Percentiles rank a stretch among this genome's conserved stretches.
Conservation (phyloP, 2,329 filamentous ascomycete genomes). For the Thermoascus crustaceus region DNA sequence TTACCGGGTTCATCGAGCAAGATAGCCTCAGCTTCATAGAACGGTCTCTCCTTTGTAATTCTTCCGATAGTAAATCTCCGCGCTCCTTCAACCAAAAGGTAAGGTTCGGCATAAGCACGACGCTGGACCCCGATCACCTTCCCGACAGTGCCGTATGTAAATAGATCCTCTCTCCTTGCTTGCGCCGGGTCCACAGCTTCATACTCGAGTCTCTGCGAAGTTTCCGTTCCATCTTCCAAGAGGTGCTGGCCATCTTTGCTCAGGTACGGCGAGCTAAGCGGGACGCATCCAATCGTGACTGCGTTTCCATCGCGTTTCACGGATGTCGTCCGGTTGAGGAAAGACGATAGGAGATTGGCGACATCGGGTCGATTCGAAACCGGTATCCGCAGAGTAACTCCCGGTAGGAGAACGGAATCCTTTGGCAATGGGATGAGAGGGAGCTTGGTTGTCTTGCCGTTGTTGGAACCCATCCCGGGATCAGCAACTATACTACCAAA, state of each 20-base stretch:
- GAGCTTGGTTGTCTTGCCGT: conserved; percentile 40
- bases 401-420: conserved; percentile 75
- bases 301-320: conserved; percentile 55
- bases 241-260: conserved; percentile 67
- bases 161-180: conserved; percentile 65
- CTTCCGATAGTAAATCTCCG: conserved; percentile 68
- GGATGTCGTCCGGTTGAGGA: conserved; percentile 68
- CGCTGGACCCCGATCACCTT: conserved; percentile 73
- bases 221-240: conserved; percentile 55
- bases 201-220: conserved; percentile 35
- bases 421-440: conserved; percentile 77
- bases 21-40: conserved; percentile 73
- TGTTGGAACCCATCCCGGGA: conserved; percentile 29
- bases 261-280: conserved; percentile 67
- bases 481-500: no score
- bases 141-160: conserved; percentile 70
- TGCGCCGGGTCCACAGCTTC: conserved; percentile 50
- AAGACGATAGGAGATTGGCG: conserved; percentile 73
- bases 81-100: conserved; percentile 77
- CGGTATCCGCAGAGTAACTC: conserved; percentile 74
- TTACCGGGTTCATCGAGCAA: conserved; percentile 62
- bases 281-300: conserved; percentile 80
- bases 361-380: conserved; percentile 80
- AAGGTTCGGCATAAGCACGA: conserved; percentile 65
- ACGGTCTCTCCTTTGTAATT: conserved; percentile 68